These are phyloP conservation scores for Glarea lozoyensis DNA, from an alignment of 495 filamentous ascomycete species.

Conservation along the genomic window DNA sequence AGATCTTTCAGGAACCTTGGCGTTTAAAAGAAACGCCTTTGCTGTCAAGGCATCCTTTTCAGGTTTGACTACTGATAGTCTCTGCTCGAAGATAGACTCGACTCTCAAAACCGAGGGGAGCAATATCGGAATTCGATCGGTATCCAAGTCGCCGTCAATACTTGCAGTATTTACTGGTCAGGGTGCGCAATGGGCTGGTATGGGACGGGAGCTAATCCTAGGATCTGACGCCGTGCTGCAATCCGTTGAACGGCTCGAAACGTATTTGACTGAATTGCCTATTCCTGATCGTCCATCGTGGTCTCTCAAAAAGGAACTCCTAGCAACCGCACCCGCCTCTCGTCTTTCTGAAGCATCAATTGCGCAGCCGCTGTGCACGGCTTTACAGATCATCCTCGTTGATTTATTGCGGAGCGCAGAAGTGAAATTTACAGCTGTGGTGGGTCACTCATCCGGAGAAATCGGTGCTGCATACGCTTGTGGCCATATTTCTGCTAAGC, in stretches of 20 bases:
- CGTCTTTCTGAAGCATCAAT: slow-evolving; percentile 31
- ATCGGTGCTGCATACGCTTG: slow-evolving; percentile 40
- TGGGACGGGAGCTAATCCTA: too few species aligned
- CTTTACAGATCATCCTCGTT: slow-evolving; percentile 36
- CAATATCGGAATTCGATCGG: neutral
- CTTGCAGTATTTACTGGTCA: slow-evolving; percentile 32
- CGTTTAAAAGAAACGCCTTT: neutral
- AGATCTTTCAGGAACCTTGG: neutral
- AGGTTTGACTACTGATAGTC: neutral
- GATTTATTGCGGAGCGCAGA: slow-evolving; percentile 32
- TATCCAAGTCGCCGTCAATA: slow-evolving; percentile 11
- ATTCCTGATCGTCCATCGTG: slow-evolving; percentile 31
- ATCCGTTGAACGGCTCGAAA: too few species aligned
- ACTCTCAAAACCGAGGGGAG: neutral
- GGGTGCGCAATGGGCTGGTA: too few species aligned
- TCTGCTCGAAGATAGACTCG: neutral
- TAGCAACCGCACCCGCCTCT: slow-evolving; percentile 22
- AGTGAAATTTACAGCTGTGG: slow-evolving; percentile 32
- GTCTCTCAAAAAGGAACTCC: slow-evolving; percentile 33
- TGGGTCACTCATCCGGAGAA: slow-evolving; percentile 56
- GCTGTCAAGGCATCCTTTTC: neutral
- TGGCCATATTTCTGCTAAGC: slow-evolving; percentile 24
- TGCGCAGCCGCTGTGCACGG: slow-evolving; percentile 39
- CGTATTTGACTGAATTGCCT: too few species aligned
- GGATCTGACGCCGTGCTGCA: too few species aligned